Base-by-base conservation (phyloP, 345 rosid genomes). In the Brassica rapa region DNA sequence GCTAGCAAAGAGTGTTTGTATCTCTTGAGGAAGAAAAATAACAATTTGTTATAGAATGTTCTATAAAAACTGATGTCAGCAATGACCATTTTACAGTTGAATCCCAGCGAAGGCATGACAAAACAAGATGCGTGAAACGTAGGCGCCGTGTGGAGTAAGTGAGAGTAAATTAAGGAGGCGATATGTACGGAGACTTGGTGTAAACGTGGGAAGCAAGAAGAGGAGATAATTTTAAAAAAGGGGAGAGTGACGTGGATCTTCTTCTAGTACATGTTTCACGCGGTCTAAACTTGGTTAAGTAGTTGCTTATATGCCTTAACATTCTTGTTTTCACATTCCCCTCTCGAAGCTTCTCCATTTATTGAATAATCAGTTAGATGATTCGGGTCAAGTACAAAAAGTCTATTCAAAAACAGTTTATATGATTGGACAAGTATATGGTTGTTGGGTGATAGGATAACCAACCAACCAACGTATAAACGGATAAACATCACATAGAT, bases 151-250 rank as follows among this genome's bases (percentile, higher is more conserved):
- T 37, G 74, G 53, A 29, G 65, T 57, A 14, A 46, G 32, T 10
- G 5, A 24, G 23, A 71, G 75, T 60, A 62, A 29, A 57, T 0
- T 32, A 32, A 66, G 10, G 19, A 73, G 14, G 62, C 1, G 78
- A 66, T 67, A 59, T 72, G 82, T 73, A 78, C 77, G 68, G 77
- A 72, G 59, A 9, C 9, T 57, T 49, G 78, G 73, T 78, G 57
- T 64, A 66, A 46, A 79, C 78, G 74, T 79, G 78, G 78, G 82
- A 73, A 67, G 82, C 82, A 73, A 79, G 78, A 60, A 67, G 77
- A 73, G 35, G 56, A 60, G 56, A 29, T 49, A 55, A 29, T 1
- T 4, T 0, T 25, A 12, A 15, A 1, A 35, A 6, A 65, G 21
- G 32, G 9, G 2, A n/a, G 24, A 66, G 68, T 73, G 82, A 73